Base-by-base conservation (phyloP, 2,329 filamentous ascomycete species). In the Colletotrichum trifolii region DNA sequence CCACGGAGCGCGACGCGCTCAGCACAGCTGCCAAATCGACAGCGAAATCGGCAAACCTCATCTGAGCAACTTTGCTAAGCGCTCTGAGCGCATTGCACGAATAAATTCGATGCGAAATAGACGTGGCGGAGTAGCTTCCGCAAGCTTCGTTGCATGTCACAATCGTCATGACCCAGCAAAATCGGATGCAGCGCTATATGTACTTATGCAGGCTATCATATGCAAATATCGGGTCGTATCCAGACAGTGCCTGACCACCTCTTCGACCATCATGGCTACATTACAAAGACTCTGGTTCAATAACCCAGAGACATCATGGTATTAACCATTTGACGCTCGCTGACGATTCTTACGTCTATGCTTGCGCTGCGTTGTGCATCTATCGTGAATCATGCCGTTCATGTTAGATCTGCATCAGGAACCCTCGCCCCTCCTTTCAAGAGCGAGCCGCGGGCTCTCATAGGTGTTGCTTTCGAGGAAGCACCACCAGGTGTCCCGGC, bases 11-110 rank as follows among this genome's bases (percentile, higher is more conserved):
- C 54, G 91, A 90, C 74, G 88, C 91, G 81, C 85, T 88, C 76
- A 91, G 83, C 69, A 94, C 82, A 66, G 89, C 87, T 70, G 89
- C 87, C 71, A 91, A 81, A 79, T 94, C 92, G 74, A 94, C 81
- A 68, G 83, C 79, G 73, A 84, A 87, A 79, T 86, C 89, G 79
- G 85, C 86, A 83, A 88, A 81, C 76, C 85, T 80, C 86, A 89
- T 89, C 64, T 67, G 69, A 8, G 45, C 54, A 25, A 39, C 34
- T 6, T 17, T 43, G 49, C 25, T 10, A 12, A 45, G 39, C 33
- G 49, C 35, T 60, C 52, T 17, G 34, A 34, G 35, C 42, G 50
- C 46, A 58, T 48, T n/a, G 53, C 49, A 54, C 25, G 25, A 25
- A 25, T 5, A 5, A 25, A 25, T 5, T 25, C 25, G 25, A 25